Conservation (phyloP, 768 basidiomycete species). For the Tulasnella calospora region DNA sequence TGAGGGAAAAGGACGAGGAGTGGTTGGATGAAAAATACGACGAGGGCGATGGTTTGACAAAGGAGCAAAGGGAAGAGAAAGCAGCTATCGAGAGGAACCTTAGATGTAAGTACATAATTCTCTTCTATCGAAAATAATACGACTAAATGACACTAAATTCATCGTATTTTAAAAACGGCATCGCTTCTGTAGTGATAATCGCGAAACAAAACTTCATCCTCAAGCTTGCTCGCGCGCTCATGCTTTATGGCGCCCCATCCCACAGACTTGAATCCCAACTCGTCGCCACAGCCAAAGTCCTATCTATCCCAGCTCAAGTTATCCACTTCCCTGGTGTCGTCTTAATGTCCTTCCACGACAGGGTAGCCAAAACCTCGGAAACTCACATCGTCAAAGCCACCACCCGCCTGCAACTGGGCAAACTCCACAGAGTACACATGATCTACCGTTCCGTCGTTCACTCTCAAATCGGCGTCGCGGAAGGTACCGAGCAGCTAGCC, state of each 20-base stretch:
- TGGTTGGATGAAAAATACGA: constrained; percentile 42
- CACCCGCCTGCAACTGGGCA: constrained; percentile 74
- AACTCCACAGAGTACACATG: constrained; percentile 75
- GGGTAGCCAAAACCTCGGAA: constrained; percentile 68
- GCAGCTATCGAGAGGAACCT: constrained; percentile 63
- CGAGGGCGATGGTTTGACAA: constrained; percentile 48
- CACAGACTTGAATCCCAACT: constrained; percentile 94
- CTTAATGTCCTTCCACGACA: constrained; percentile 77
- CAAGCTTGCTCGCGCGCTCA: constrained; percentile 77
- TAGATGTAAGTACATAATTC: constrained; percentile 38
- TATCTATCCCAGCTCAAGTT: constrained; percentile 88
- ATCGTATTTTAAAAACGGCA: too few species aligned
- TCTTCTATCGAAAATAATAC: constrained; percentile 61
- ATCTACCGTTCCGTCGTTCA: constrained; percentile 86
- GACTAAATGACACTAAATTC: constrained; percentile 30
- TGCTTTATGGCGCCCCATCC: constrained; percentile 91
- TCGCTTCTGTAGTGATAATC: constrained; percentile 54
- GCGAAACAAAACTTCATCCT: constrained; percentile 81
- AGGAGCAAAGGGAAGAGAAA: constrained; percentile 31
- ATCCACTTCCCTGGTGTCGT: constrained; percentile 60
- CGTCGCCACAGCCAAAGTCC: constrained; percentile 76
- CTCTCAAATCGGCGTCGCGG: constrained; percentile 80
- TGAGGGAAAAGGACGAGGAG: not conserved
- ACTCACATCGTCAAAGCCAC: constrained; percentile 81
- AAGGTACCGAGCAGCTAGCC: constrained; percentile 61